A percentile compares a stretch with the other conserved stretches of the same genome.
Conservation (phyloP, 108 stramenopile species). For the Nitzschia palea region DNA sequence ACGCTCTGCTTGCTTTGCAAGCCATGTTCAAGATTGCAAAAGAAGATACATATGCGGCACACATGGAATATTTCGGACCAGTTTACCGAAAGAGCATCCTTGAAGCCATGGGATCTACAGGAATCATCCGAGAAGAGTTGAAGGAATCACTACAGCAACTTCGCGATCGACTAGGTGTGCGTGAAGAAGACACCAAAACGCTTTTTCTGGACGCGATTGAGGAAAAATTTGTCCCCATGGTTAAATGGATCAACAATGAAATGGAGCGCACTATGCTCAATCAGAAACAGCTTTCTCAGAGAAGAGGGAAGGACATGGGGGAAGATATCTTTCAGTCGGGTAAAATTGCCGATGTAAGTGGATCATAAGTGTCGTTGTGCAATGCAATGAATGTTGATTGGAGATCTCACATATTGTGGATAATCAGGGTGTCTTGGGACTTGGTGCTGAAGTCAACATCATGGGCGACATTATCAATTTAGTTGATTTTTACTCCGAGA, state of each 20-base stretch:
- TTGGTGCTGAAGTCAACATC: slow-evolving; percentile 84
- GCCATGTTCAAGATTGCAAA: slow-evolving; percentile 51
- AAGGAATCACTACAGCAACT: slow-evolving; percentile 70
- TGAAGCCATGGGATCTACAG: slow-evolving; percentile 86
- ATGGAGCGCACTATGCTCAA: slow-evolving; percentile 77
- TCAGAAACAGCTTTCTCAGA: slow-evolving; percentile 71
- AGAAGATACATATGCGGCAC: slow-evolving; percentile 56
- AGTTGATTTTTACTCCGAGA: slow-evolving; percentile 86
- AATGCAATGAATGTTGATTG: neutral
- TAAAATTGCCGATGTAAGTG: slow-evolving; percentile 60
- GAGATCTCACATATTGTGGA: neutral
- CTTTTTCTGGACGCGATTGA: slow-evolving; percentile 71
- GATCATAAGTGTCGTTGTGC: neutral
- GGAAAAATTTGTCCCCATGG: slow-evolving; percentile 80
- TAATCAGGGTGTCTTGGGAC: slow-evolving; percentile 68
- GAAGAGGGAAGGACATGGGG: slow-evolving; percentile 76
- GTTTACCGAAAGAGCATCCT: slow-evolving; percentile 77
- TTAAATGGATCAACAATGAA: slow-evolving; percentile 78
- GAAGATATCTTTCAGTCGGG: slow-evolving; percentile 85
- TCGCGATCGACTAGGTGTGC: slow-evolving; percentile 66
- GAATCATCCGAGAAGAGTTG: slow-evolving; percentile 78
- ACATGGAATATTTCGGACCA: slow-evolving; percentile 64
- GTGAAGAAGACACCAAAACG: slow-evolving; percentile 59
- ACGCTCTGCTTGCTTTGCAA: slow-evolving; percentile 58
- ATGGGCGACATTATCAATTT: slow-evolving; percentile 89